Conservation (phyloP, 2,329 filamentous ascomycete species). For the Penicillium italicum region DNA sequence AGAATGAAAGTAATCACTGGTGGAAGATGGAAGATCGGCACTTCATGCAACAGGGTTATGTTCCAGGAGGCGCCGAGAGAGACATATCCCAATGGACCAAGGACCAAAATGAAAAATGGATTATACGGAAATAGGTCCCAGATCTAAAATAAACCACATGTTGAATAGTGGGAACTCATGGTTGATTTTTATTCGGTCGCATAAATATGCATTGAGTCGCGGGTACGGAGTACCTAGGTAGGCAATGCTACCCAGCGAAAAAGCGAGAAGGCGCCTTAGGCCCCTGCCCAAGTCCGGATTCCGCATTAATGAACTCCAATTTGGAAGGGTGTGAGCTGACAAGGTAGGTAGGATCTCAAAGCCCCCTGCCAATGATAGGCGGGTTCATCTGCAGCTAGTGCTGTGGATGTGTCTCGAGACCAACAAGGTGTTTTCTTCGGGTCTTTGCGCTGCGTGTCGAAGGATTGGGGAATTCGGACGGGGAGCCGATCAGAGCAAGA, state of each 20-base stretch:
- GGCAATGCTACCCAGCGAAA: conserved; percentile 11
- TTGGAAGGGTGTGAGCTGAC: conserved; percentile 3
- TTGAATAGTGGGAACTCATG: background rate
- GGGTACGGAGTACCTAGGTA: too few species aligned
- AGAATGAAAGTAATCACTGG: conserved; percentile 1
- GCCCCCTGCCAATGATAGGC: conserved; percentile 13
- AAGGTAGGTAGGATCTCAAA: conserved; percentile 16
- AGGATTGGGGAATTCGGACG: conserved; percentile 14
- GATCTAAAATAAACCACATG: background rate
- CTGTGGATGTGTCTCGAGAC: conserved; percentile 11
- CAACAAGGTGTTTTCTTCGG: conserved; percentile 5
- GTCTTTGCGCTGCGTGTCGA: conserved; percentile 7
- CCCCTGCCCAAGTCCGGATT: conserved; percentile 9
- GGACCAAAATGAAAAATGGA: background rate
- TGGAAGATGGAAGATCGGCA: background rate
- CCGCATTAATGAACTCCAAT: conserved; percentile 10
- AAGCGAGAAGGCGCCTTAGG: background rate
- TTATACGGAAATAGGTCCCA: conserved; percentile 5
- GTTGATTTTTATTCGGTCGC: background rate
- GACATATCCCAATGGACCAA: background rate
- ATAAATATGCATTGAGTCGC: conserved; percentile 4
- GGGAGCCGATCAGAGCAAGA: conserved; percentile 17
- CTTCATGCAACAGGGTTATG: conserved; percentile 5
- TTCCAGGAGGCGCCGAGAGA: conserved; percentile 8
- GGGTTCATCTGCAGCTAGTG: conserved; percentile 9